phyloP scores from a whole-genome alignment of 2,329 filamentous ascomycete genomes.

The Aspergillus phoenicis region DNA sequence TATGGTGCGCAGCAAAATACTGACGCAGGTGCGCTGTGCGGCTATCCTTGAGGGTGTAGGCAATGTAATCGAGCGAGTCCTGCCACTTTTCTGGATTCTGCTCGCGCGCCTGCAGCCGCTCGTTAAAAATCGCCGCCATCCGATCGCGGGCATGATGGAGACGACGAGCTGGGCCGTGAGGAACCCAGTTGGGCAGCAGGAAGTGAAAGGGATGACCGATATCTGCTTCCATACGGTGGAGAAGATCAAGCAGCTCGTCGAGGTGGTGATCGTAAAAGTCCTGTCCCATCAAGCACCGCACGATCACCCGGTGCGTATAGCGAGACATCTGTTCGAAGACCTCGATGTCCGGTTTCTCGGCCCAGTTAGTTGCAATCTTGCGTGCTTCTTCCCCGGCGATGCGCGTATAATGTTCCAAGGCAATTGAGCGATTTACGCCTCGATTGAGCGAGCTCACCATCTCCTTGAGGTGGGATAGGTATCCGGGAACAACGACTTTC shows the following conservation, averaged over 20 bases:
- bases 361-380: background rate
- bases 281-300: constrained; percentile 6
- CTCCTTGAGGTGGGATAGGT: background rate
- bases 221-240: background rate
- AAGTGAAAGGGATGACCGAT: constrained; percentile 1
- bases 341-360: background rate
- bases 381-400: background rate
- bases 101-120: constrained; percentile 1
- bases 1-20: constrained; percentile 2
- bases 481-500: constrained; percentile 3
- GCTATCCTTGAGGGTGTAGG: constrained; percentile 3
- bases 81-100: background rate
- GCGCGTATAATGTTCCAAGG: background rate
- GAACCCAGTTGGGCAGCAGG: background rate
- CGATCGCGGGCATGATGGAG: background rate
- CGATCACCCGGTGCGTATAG: constrained; percentile 3
- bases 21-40: background rate
- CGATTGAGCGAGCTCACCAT: constrained; percentile 3
- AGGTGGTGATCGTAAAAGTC: constrained; percentile 9
- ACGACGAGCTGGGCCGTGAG: background rate
- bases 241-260: background rate
- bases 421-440: background rate
- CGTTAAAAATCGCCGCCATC: background rate
- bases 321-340: constrained; percentile 3
- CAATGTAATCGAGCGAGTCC: constrained; percentile 7